Evolutionary conservation across 805 yeast genomes (phyloP).

Genomic region (Yarrowia osloensis): DNA sequence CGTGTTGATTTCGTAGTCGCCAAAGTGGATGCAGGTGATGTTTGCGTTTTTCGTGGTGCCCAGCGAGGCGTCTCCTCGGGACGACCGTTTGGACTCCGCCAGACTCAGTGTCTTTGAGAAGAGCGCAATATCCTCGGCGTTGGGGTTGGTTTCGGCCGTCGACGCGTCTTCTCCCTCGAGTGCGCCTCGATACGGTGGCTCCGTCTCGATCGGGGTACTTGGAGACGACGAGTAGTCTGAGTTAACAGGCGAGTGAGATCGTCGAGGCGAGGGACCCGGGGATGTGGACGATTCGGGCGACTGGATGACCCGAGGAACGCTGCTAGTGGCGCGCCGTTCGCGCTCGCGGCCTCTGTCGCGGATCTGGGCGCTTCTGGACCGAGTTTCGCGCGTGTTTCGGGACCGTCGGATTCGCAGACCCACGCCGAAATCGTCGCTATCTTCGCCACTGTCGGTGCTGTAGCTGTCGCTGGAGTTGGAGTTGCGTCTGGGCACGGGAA

Average conservation of each 20-base stretch:
- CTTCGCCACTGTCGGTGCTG: slow-evolving; percentile 1
- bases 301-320: neutral
- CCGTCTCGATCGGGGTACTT: slow-evolving; percentile 37
- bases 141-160: slow-evolving; percentile 64
- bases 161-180: slow-evolving; percentile 59
- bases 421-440: neutral
- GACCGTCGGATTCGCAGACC: neutral
- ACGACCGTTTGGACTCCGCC: slow-evolving; percentile 31
- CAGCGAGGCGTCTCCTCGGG: slow-evolving; percentile 35
- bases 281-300: neutral
- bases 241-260: neutral
- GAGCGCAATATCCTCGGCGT: slow-evolving; percentile 49
- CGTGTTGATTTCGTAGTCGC: slow-evolving; percentile 74
- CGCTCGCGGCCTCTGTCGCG: neutral
- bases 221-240: slow-evolving; percentile 16
- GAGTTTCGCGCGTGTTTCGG: neutral
- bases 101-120: slow-evolving; percentile 46
- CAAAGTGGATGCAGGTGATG: slow-evolving; percentile 67
- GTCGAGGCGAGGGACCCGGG: neutral
- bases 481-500: neutral
- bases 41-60: slow-evolving; percentile 41
- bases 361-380: neutral
- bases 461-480: neutral
- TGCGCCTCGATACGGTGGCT: slow-evolving; percentile 69
- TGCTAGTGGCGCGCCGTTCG: neutral